Percentiles rank a stretch among this genome's conserved stretches.
These are phyloP conservation scores for Aspergillus nidulans DNA, from an alignment of 495 filamentous ascomycete genomes.

Conservation along the genomic window DNA sequence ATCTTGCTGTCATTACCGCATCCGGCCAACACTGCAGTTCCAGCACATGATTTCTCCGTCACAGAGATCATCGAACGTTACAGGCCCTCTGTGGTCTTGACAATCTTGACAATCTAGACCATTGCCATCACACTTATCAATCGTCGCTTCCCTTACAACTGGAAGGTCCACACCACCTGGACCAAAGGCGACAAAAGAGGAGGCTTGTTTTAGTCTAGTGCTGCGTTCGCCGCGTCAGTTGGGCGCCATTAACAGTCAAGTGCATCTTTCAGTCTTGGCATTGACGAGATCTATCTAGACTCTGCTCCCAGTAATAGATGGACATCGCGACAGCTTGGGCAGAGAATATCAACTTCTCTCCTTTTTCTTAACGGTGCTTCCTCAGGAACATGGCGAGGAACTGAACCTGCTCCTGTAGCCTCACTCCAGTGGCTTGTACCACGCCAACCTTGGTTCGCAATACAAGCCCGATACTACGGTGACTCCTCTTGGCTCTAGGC, in stretches of 20 bases:
- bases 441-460: not conserved
- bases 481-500: not conserved
- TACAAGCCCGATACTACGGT: not conserved
- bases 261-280: slow-evolving; percentile 10
- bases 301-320: too few relatives aligned
- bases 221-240: slow-evolving; percentile 11
- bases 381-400: not conserved
- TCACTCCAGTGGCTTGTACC: not conserved
- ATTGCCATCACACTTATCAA: too few relatives aligned
- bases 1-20: slow-evolving; percentile 2
- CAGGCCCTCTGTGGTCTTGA: not conserved
- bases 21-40: slow-evolving; percentile 4
- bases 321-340: not conserved
- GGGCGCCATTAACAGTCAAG: not conserved
- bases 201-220: not conserved
- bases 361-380: too few relatives aligned
- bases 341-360: too few relatives aligned
- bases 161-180: not conserved
- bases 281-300: not conserved
- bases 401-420: not conserved
- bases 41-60: not conserved
- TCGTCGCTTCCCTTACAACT: not conserved
- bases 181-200: not conserved
- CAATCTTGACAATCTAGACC: not conserved
- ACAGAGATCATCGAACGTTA: slow-evolving; percentile 4